Evolutionary conservation across 2,329 filamentous ascomycete genomes (phyloP), one percentile per base, ranked within the genome.

Genomic region (Dactylellina parvicollis): DNA sequence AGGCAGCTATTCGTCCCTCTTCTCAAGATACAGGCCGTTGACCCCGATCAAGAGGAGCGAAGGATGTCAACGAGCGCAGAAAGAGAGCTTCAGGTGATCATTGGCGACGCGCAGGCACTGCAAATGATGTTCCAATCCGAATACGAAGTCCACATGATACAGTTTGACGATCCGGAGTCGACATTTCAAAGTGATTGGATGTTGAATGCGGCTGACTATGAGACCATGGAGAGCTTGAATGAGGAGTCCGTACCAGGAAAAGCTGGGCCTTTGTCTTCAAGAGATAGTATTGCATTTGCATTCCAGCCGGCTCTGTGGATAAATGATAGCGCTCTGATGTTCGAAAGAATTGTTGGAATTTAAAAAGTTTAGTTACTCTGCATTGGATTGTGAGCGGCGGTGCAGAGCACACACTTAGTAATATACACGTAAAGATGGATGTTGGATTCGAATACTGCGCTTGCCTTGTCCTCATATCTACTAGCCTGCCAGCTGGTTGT

Each of bases 71-170:
- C 3, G 3, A 49, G 28, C 14, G 60, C 69, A n/a, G 70, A 74
- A n/a, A 56, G 42, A 28, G 70, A 74, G 28, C 24, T 74, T 2
- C 32, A 52, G 4, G 22, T 74, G 36, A 74, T 74, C 18, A 28
- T 69, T n/a, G 46, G 61, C 7, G 70, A 74, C 30, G 61, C 62
- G 9, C 64, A 74, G 16, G 70, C 70, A 2, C 26, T 74, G 34
- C 70, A 74, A 24, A 12, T 69, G n/a, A 74, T 74, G 70, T 74
- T 74, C 56, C 70, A 74, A 24, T 69, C 61, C n/a, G 70, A 74
- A 22, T 34, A 62, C 20, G n/a, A 1, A 2, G 44, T 67, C 2
- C 57, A 74, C 40, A 55, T 40, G 40, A 40, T 74, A 14, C 22
- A 44, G 9, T 69, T 62, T 20, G 70, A 62, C 20, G 30, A 61